Percentiles rank a stretch among this genome's conserved stretches.
phyloP scores from a whole-genome alignment of 2,329 filamentous ascomycete species.

The Claviceps citrina region DNA sequence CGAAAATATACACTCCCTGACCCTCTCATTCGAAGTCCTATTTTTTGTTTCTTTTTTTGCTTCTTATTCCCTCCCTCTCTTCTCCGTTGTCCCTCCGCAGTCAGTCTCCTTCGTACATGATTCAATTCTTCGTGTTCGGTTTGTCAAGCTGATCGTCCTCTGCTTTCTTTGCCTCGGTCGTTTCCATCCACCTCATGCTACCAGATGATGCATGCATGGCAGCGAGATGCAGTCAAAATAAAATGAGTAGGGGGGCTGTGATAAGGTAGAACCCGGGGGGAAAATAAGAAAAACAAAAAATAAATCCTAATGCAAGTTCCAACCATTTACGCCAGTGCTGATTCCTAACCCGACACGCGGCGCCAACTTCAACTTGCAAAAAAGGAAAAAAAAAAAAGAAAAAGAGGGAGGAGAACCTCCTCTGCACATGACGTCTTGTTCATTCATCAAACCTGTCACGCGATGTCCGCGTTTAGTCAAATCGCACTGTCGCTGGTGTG shows the following conservation, averaged over 20 bases:
- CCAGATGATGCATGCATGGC: conserved; percentile 8
- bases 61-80: neutral
- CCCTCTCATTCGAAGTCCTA: neutral
- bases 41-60: neutral
- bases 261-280: conserved; percentile 3
- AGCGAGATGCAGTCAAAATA: conserved; percentile 10
- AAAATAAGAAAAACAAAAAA: conserved; percentile 1
- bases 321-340: conserved; percentile 10
- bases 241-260: neutral
- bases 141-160: neutral
- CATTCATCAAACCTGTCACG: neutral
- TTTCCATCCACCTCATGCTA: conserved; percentile 2
- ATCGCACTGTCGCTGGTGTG: neutral
- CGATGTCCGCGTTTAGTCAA: neutral
- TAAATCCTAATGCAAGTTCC: conserved; percentile 8
- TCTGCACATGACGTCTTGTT: conserved; percentile 10
- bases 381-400: conserved; percentile 7
- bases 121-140: neutral
- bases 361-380: conserved; percentile 17
- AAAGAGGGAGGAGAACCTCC: conserved; percentile 4
- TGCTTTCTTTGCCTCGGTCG: neutral
- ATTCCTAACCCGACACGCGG: conserved; percentile 14
- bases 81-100: neutral
- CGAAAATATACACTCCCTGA: neutral
- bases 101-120: neutral